Evolutionary conservation across 805 yeast genomes (phyloP).

Genomic region (Ogataea trehalophila): DNA sequence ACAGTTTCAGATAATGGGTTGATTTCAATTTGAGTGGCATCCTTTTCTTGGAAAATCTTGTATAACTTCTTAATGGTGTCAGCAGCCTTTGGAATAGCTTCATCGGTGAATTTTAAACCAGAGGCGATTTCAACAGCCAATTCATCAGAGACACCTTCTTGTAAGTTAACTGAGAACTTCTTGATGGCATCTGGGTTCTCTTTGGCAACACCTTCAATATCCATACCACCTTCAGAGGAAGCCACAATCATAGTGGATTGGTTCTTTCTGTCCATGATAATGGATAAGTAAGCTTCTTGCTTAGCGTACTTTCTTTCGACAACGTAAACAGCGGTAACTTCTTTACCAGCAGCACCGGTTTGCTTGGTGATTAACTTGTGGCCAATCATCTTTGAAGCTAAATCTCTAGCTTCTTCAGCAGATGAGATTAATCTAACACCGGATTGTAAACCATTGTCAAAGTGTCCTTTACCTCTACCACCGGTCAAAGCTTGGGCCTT

Average conservation of each 20-base stretch:
- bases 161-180: slow-evolving; percentile 74
- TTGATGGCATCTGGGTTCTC: slow-evolving; percentile 87
- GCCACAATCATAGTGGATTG: slow-evolving; percentile 93
- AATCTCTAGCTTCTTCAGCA: slow-evolving; percentile 80
- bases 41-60: slow-evolving; percentile 84
- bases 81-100: slow-evolving; percentile 82
- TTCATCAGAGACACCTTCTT: slow-evolving; percentile 73
- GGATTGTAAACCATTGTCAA: slow-evolving; percentile 91
- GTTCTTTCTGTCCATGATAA: slow-evolving; percentile 87
- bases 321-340: slow-evolving; percentile 92
- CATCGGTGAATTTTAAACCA: slow-evolving; percentile 73
- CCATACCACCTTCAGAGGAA: slow-evolving; percentile 99
- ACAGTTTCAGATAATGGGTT: slow-evolving; percentile 94
- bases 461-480: slow-evolving; percentile 99
- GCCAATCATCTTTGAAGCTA: slow-evolving; percentile 84
- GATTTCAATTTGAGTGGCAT: slow-evolving; percentile 97
- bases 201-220: slow-evolving; percentile 97
- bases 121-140: slow-evolving; percentile 74
- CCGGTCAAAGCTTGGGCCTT: slow-evolving; percentile 99
- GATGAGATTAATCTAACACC: slow-evolving; percentile 90
- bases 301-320: slow-evolving; percentile 92
- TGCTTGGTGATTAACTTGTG: slow-evolving; percentile 96
- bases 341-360: slow-evolving; percentile 96
- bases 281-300: slow-evolving; percentile 94
- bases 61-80: slow-evolving; percentile 80